These are phyloP conservation scores for Diplogelasinospora grovesii DNA, from an alignment of 495 filamentous ascomycete genomes.

Conservation along the genomic window DNA sequence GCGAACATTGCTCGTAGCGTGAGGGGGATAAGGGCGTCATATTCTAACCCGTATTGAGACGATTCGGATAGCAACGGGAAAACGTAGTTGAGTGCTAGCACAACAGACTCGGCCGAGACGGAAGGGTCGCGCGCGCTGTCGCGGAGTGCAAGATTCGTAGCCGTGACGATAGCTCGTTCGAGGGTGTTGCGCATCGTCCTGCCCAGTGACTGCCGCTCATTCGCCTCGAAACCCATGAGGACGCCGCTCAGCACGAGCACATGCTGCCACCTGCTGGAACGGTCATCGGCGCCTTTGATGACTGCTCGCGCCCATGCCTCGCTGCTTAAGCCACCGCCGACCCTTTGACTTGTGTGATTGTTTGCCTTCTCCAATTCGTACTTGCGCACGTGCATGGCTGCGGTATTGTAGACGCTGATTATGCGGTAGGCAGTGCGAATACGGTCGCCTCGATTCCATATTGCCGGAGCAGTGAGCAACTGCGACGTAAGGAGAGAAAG, in stretches of 20 bases:
- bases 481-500: conserved; percentile 86
- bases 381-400: conserved; percentile 58
- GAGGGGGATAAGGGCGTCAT: conserved; percentile 67
- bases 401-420: conserved; percentile 82
- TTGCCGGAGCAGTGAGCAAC: conserved; percentile 73
- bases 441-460: conserved; percentile 65
- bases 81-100: conserved; percentile 69
- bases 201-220: conserved; percentile 57
- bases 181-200: conserved; percentile 59
- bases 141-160: conserved; percentile 65
- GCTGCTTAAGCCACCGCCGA: conserved; percentile 44
- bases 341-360: conserved; percentile 29
- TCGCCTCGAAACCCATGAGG: conserved; percentile 70
- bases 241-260: conserved; percentile 73
- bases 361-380: conserved; percentile 49
- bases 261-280: conserved; percentile 84
- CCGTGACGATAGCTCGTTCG: conserved; percentile 69
- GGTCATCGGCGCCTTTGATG: conserved; percentile 75
- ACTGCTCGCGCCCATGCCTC: conserved; percentile 84
- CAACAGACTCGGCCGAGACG: conserved; percentile 54
- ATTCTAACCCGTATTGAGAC: conserved; percentile 53
- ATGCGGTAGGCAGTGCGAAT: conserved; percentile 67
- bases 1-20: conserved; percentile 59
- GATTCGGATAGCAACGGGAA: conserved; percentile 66
- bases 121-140: conserved; percentile 30